These are phyloP conservation scores for Fusarium fujikuroi DNA, from an alignment of 2,329 filamentous ascomycete genomes.

Conservation along the genomic window DNA sequence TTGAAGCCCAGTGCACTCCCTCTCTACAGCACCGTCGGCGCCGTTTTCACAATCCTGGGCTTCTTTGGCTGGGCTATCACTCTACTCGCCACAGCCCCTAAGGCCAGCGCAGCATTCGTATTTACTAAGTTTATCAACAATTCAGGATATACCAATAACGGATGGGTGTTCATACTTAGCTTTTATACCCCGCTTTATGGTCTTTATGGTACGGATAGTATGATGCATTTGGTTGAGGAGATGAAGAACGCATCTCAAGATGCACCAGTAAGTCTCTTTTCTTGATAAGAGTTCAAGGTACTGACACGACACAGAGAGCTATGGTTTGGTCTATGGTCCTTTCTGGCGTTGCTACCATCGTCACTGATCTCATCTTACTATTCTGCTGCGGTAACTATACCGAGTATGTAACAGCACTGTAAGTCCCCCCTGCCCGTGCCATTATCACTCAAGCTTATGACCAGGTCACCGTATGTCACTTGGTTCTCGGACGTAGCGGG, in stretches of 20 bases:
- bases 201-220: slow-evolving; percentile 16
- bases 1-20: slow-evolving; percentile 15
- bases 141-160: slow-evolving; percentile 9
- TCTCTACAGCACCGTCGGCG: slow-evolving; percentile 14
- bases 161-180: slow-evolving; percentile 15
- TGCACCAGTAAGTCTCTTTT: not conserved
- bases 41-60: slow-evolving; percentile 10
- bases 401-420: not conserved
- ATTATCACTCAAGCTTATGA: not conserved
- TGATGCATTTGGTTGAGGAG: slow-evolving; percentile 28
- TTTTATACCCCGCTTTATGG: slow-evolving; percentile 15
- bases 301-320: not conserved
- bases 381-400: slow-evolving; percentile 19
- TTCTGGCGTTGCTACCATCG: slow-evolving; percentile 7
- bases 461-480: slow-evolving; percentile 3
- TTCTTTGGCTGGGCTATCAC: slow-evolving; percentile 23
- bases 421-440: not conserved
- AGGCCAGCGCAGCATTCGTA: slow-evolving; percentile 4
- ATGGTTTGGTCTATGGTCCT: slow-evolving; percentile 28
- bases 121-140: slow-evolving; percentile 20
- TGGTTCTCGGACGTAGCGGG: slow-evolving; percentile 15
- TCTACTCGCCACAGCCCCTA: not conserved
- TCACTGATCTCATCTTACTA: not conserved
- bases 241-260: slow-evolving; percentile 17
- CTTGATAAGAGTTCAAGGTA: fast-evolving